Conservation (phyloP, 306 rosid genomes). For the Ziziphus jujuba region DNA sequence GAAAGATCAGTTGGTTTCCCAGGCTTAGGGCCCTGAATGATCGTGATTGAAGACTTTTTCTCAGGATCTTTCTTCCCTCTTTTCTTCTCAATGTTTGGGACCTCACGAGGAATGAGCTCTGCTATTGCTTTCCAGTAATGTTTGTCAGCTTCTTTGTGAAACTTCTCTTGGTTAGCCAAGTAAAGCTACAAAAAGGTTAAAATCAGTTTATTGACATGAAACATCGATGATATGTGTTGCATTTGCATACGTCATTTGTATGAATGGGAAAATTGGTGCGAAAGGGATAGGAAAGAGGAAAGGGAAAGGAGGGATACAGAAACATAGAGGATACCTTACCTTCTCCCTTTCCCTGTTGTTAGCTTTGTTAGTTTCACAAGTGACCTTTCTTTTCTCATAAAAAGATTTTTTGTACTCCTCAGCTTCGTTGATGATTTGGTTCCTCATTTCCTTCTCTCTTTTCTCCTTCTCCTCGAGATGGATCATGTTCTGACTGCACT, state of each 20-base stretch:
- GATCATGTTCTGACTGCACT: slow-evolving; percentile 65
- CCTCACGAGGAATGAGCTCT: slow-evolving; percentile 86
- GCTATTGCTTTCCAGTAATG: slow-evolving; percentile 96
- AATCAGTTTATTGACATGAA: slow-evolving; percentile 19
- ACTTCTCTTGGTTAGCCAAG: slow-evolving; percentile 78
- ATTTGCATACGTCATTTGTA: background rate
- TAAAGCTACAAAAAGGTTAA: slow-evolving; percentile 44
- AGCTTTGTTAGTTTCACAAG: slow-evolving; percentile 63
- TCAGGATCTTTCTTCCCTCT: slow-evolving; percentile 88
- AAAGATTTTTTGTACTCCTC: slow-evolving; percentile 75
- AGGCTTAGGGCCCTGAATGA: slow-evolving; percentile 93
- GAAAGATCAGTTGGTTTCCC: slow-evolving; percentile 91
- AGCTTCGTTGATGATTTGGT: slow-evolving; percentile 83
- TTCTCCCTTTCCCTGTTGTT: slow-evolving; percentile 85
- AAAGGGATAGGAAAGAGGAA: background rate
- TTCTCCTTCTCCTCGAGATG: slow-evolving; percentile 88
- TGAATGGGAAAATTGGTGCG: background rate
- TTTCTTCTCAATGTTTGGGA: slow-evolving; percentile 85
- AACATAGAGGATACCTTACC: slow-evolving; percentile 34
- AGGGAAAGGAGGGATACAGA: background rate
- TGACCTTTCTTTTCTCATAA: slow-evolving; percentile 72
- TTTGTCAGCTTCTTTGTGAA: slow-evolving; percentile 93
- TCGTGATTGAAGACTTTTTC: slow-evolving; percentile 55
- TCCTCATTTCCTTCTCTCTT: slow-evolving; percentile 77
- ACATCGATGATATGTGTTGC: slow-evolving; percentile 6